Percentiles rank a stretch among this genome's conserved stretches.
These are phyloP conservation scores for Mercurialis annua DNA, from an alignment of 345 rosid species.

Conservation along the genomic window DNA sequence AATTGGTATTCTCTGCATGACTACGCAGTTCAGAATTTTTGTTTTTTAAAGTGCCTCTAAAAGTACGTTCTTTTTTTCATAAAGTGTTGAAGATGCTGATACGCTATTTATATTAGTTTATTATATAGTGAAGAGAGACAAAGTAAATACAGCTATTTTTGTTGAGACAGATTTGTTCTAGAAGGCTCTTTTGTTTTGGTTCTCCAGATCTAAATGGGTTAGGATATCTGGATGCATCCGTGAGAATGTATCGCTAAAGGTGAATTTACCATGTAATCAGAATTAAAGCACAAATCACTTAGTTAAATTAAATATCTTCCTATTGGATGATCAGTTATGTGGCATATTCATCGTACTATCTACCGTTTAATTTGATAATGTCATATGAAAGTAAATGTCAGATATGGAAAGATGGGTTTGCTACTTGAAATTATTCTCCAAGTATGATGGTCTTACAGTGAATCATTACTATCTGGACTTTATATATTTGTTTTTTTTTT, in stretches of 20 bases:
- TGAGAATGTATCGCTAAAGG: neutral
- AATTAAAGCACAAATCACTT: neutral
- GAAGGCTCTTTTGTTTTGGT: neutral
- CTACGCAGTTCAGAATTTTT: neutral
- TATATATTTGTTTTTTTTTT: slow-evolving; percentile 8
- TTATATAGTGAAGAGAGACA: neutral
- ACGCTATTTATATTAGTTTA: neutral
- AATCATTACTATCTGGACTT: neutral
- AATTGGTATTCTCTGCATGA: neutral
- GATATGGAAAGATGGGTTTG: neutral
- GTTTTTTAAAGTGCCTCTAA: neutral
- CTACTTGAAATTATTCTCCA: neutral
- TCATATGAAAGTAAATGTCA: neutral
- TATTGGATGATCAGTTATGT: neutral
- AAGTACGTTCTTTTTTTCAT: neutral
- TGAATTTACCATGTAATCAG: neutral
- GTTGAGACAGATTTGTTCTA: neutral
- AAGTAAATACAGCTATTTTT: neutral
- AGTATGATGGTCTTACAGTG: neutral
- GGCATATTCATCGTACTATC: neutral
- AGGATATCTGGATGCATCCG: neutral
- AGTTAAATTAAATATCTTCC: neutral
- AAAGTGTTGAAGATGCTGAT: neutral
- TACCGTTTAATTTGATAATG: neutral
- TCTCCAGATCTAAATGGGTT: neutral